Evolutionary conservation across 2,329 filamentous ascomycete species (phyloP), one percentile per base, ranked within the genome.

Genomic region (Paraphaeosphaeria sporulosa): DNA sequence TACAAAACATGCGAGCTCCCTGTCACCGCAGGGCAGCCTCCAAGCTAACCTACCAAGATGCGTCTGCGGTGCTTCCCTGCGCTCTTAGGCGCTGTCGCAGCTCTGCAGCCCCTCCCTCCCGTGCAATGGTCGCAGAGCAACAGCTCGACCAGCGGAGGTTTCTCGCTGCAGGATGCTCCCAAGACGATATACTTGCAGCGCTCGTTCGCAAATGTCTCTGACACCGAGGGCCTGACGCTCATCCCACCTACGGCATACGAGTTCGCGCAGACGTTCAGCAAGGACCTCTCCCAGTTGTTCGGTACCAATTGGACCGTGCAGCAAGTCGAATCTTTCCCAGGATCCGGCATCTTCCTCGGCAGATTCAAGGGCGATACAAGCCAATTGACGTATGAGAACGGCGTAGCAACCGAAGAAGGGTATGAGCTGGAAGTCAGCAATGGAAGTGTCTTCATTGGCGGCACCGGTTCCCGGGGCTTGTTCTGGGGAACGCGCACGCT

Each of bases 211-310:
- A 65, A 73, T 0, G 65, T 62, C 34, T 74, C 70, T 8, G 84
- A 86, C 57, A 72, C 74, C 0, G 71, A 79, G 52, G 83, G 83
- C 0, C 67, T 85, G 30, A 85, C 83, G 0, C 74, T 85, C 9
- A 85, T 86, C 46, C 84, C 84, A 1, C 84, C 84, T 0, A 81
- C 79, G 0, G 81, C 81, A 1, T 64, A 73, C n/a, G 80, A 84
- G 3, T 86, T 86, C 44, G 83, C 83, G 1, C 66, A 75, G 19
- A 81, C 78, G 0, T 85, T 86, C 58, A 66, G 72, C 23, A 65
- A 78, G 3, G 84, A 86, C 61, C 71, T 86, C 1, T 66, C 74
- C 4, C 64, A 76, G 10, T 57, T 82, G 3, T 80, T 82, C 1
- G 77, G 79, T 19, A 64, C 66, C 7, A 69, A 76, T 3, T 84